These are phyloP conservation scores for Gynostemma pentaphyllum DNA, from an alignment of 306 rosid genomes.

Conservation along the genomic window DNA sequence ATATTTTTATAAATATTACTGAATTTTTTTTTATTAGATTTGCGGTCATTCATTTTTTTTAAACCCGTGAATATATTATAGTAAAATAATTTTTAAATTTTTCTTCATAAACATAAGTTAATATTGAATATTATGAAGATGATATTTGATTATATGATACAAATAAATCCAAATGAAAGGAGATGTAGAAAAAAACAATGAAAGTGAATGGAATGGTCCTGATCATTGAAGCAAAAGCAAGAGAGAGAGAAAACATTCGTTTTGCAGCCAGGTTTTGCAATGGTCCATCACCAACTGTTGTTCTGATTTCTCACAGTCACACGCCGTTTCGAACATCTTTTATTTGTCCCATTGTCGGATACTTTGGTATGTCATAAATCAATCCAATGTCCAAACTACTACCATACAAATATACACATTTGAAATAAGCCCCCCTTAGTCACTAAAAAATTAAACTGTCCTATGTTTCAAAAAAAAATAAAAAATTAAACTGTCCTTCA, in stretches of 20 bases:
- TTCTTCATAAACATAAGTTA: no score
- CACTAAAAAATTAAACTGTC: not conserved
- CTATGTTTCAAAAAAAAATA: not conserved
- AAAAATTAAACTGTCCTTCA: no score
- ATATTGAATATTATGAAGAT: no score
- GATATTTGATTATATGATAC: no score
- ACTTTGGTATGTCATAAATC: conserved; percentile 14
- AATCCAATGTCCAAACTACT: conserved; percentile 6
- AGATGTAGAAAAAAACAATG: not conserved
- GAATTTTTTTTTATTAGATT: no score
- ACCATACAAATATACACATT: not conserved
- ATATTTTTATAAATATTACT: no score
- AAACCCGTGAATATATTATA: no score
- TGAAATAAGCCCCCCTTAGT: not conserved
- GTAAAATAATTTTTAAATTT: no score
- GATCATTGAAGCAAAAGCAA: not conserved
- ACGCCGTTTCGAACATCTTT: not conserved
- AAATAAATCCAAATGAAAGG: not conserved
- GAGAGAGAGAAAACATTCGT: conserved; percentile 1
- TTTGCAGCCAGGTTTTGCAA: not conserved
- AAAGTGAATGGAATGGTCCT: not conserved
- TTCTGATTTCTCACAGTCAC: not conserved
- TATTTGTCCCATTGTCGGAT: conserved; percentile 30
- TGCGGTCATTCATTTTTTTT: no score
- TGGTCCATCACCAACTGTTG: not conserved